Base-by-base conservation (phyloP, 2,329 filamentous ascomycete species). In the Clarireedia homoeocarpa region DNA sequence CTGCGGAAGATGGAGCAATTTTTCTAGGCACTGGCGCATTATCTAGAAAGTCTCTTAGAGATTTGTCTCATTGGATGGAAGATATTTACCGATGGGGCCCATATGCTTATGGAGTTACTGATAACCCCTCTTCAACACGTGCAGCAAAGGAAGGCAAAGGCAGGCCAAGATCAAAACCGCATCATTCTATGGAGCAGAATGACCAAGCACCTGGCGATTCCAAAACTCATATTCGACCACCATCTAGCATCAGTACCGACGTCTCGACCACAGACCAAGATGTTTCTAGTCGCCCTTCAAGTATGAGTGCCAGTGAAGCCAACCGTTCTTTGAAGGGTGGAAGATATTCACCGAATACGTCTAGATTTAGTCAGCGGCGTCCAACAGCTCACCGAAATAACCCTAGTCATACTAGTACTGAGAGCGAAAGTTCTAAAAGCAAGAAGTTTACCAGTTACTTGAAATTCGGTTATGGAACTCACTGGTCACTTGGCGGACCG, bases 41-140 rank as follows among this genome's bases (percentile, higher is more conserved):
- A 46, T 86, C 87, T 12, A 79, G 83, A 53, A 78, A 78, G 17
- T 92, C 89, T 0, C 67, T 96, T 47, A 78, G 84, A 48, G 83
- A 86, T 64, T 69, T 96, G 26, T 86, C 87, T 1, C 81, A 86
- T 55, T 97, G 92, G 92, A 86, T 94, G 78, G 88, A 95, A 70
- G 87, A 89, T 66, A 78, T 96, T 2, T 95, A 94, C 70, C 84
- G 78, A 30, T 89, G 90, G 76, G 92, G 91, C 2, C 84, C 89
- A 52, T 80, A 88, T 65, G 85, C 92, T 2, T 97, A 96, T 68
- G 92, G 91, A 4, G 81, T 96, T 6, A 81, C 82, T 53, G 87
- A 95, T 38, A 91, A 89, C 62, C 88, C 90, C 14, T 81, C 80
- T 1, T 85, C 88, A 1, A 78, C 79, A 58, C 80, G 86, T 23